These are phyloP conservation scores for Daldinia sp. DNA, from an alignment of 2,329 filamentous ascomycete species.

Conservation along the genomic window DNA sequence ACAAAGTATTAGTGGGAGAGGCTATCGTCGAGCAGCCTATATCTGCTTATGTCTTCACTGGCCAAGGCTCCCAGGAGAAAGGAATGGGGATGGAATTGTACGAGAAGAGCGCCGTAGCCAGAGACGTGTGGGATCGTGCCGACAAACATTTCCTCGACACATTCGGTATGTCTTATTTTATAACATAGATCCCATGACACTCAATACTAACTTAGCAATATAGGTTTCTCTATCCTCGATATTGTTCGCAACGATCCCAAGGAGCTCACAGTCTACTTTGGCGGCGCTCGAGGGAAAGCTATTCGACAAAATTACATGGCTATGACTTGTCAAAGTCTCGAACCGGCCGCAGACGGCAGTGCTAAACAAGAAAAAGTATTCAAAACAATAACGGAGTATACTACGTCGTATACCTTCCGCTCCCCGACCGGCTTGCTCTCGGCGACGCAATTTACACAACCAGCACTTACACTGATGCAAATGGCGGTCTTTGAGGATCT, in stretches of 20 bases:
- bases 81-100: constrained; percentile 61
- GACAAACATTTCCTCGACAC: constrained; percentile 52
- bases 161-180: constrained; percentile 46
- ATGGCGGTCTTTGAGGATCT: constrained; percentile 50
- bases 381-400: constrained; percentile 41
- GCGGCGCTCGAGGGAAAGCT: constrained; percentile 50
- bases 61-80: constrained; percentile 56
- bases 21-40: constrained; percentile 48
- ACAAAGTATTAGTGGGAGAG: constrained; percentile 49
- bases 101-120: constrained; percentile 48
- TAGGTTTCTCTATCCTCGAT: constrained; percentile 48
- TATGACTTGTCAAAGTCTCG: constrained; percentile 45
- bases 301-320: constrained; percentile 54
- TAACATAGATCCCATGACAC: neutral
- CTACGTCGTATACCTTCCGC: constrained; percentile 48
- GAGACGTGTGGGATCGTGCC: constrained; percentile 53
- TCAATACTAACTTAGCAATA: constrained; percentile 14
- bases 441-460: constrained; percentile 54
- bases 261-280: constrained; percentile 54
- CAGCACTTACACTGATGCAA: constrained; percentile 50
- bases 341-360: constrained; percentile 31
- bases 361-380: constrained; percentile 40
- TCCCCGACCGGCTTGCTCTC: constrained; percentile 49
- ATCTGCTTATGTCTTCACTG: constrained; percentile 56
- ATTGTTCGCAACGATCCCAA: constrained; percentile 57